Base-by-base conservation (phyloP, 345 rosid species). In the Acer negundo region DNA sequence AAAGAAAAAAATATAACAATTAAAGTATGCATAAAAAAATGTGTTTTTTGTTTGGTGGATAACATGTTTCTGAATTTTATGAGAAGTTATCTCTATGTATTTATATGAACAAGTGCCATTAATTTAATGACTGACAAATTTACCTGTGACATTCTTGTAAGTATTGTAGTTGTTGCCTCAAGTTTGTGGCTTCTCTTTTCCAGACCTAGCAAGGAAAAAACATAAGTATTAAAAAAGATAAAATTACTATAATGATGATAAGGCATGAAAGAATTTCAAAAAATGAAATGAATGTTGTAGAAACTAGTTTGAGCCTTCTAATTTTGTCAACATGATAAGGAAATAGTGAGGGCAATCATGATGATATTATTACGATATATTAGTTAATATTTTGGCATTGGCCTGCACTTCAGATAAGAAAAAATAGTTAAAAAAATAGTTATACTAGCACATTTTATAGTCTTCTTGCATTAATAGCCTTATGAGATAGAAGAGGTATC, bases 141-240 rank as follows among this genome's bases (percentile, higher is more conserved):
- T 69, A 94, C 98, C 94, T 89, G 79, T 91, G 94, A 66, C 78
- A 87, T 84, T 85, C 94, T 77, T 92, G 94, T 74, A 94, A 82
- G 84, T 81, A 79, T 0, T 86, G 91, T 58, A 92, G 89, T 73
- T 94, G 94, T 73, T 86, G 90, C 83, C 81, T 87, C 82, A 94
- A 85, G 84, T 81, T 86, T 22, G 88, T 77, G 61, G 81, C 89
- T 82, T 94, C 97, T 87, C 81, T 89, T 84, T 94, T 89, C 98
- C 98, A 94, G 79, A 92, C 84, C 98, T 94, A 77, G 62, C 24
- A 75, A 63, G 80, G 22, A 77, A 63, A 70, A 69, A 67, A 35
- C 7, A 10, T 12, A 70, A 70, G 16, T 56, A 58, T 31, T 56
- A 70, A 73, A 74, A 74, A 26, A 77, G 20, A 67, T 42, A 8